Base-by-base conservation (phyloP, 2,329 filamentous ascomycete genomes). In the Neofusicoccum parvum region DNA sequence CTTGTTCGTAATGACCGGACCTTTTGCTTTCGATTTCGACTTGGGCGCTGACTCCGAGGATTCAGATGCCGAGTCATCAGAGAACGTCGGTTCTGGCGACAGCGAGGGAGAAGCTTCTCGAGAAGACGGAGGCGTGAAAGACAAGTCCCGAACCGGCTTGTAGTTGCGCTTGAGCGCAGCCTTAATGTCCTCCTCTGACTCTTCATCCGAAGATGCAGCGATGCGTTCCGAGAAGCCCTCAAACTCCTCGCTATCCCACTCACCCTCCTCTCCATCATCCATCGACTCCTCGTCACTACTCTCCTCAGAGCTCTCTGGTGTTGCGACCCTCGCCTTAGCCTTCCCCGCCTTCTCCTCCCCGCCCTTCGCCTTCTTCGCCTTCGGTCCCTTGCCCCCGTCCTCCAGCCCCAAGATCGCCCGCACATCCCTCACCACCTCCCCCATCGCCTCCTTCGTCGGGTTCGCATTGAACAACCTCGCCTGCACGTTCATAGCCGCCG, bases 391-490 rank as follows among this genome's bases (percentile, higher is more conserved):
- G 0, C 14, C 46, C 7, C 49, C 67, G 1, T 23, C 46, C 7
- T 49, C 67, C 1, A 78, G 63, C 0, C 76, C 77, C 36, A 82
- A 70, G 45, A 80, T 78, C 2, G 60, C 69, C 70, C 80, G 79
- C 65, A 83, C 69, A 39, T 79, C 79, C 3, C 74, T 74, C 37
- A 81, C 68, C 32, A 83, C 77, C 41, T 79, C 79, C 23, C 81
- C 80, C 49, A 88, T 73, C 2, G 81, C 83, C 68, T 84, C 82
- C 73, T 84, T 85, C 12, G 88, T 85, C 0, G 85, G 85, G 63
- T 81, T 83, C 14, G 86, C 86, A 67, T 87, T 88, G 72, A 85
- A 88, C 60, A 89, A 69, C 62, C 87, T 76, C 14, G 85, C 87
- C 53, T 82, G 78, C 14, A 89, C 86, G 75, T 89, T 89, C 17